A percentile compares a stretch with the other conserved stretches of the same genome.
Evolutionary conservation across 2,329 filamentous ascomycete genomes (phyloP).

Genomic region (Fusarium decemcellulare): DNA sequence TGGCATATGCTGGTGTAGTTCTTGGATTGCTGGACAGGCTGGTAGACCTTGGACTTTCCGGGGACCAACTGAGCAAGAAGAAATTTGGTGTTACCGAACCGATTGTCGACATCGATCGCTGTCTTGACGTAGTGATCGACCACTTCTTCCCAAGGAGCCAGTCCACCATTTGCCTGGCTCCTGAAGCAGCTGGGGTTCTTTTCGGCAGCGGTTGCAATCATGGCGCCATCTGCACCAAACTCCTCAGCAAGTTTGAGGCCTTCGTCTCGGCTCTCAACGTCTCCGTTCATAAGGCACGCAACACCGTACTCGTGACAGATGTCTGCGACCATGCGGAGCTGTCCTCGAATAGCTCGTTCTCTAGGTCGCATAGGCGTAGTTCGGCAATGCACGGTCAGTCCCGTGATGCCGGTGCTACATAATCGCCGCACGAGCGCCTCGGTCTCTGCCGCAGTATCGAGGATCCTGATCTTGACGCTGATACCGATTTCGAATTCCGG

Average conservation of each 20-base stretch:
- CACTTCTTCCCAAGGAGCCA: constrained; percentile 82
- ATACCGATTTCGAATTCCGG: constrained; percentile 89
- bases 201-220: constrained; percentile 97
- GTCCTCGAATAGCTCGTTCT: constrained; percentile 87
- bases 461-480: constrained; percentile 94
- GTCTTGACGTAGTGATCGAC: constrained; percentile 81
- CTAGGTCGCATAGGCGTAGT: constrained; percentile 96
- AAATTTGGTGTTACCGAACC: constrained; percentile 94
- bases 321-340: constrained; percentile 85
- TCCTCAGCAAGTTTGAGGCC: constrained; percentile 80
- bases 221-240: constrained; percentile 91
- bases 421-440: constrained; percentile 83
- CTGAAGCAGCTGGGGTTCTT: constrained; percentile 92
- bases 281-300: constrained; percentile 95
- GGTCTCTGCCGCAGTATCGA: constrained; percentile 83
- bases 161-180: constrained; percentile 75
- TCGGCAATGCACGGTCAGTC: constrained; percentile 93
- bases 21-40: constrained; percentile 74
- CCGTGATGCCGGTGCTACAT: constrained; percentile 90
- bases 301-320: constrained; percentile 89
- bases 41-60: constrained; percentile 78
- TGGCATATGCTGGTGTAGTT: constrained; percentile 80
- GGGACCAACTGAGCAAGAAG: constrained; percentile 88
- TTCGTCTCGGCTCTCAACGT: constrained; percentile 83
- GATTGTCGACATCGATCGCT: constrained; percentile 85